Base-by-base conservation (phyloP, 2,329 filamentous ascomycete genomes). In the Tolypocladium pustulatum region DNA sequence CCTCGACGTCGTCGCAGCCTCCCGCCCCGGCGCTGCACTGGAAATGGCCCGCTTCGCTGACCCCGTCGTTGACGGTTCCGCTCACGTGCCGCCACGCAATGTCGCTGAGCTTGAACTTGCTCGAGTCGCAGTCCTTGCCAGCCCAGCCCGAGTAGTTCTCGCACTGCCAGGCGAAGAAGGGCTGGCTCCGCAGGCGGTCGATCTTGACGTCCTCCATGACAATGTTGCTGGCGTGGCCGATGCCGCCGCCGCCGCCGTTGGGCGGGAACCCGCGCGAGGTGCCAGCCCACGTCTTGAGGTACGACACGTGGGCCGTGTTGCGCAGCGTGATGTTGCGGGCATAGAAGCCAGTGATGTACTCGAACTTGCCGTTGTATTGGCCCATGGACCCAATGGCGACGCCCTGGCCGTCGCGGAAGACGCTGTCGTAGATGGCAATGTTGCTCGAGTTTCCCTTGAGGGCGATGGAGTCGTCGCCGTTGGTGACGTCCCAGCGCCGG, bases 211-310 rank as follows among this genome's bases (percentile, higher is more conserved):
- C 67, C 52, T 72, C 68, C 32, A 73, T 65, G 15, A 62, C 60
- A 8, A 73, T 67, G 63, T 69, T 68, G 30, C 62, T 58, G 4
- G 68, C 70, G 51, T 63, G 74, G 12, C 81, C 81, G 0, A 78
- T 64, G 3, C 82, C 82, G 20, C 79, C 82, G 13, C 81, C 81
- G 2, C 81, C 82, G 20, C 82, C 81, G 62, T 86, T 85, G 1
- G 81, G 81, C 1, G 80, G 79, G 56, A 76, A 79, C 22, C 79
- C 78, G 34, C 73, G 72, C 40, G 73, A 73, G 12, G 77, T 68
- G 22, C 79, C 80, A 0, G 80, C 81, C 82, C 82, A 85, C 0
- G 81, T 84, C 71, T 85, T 85, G 60, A 84, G 67, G 62, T 82
- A 81, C n/a, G 73, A 74, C 1, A 73, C 77, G 61, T 81, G 76